A percentile compares a stretch with the other conserved stretches of the same genome.
Conservation (phyloP, 768 basidiomycete species). For the Exsudoporus frostii region DNA sequence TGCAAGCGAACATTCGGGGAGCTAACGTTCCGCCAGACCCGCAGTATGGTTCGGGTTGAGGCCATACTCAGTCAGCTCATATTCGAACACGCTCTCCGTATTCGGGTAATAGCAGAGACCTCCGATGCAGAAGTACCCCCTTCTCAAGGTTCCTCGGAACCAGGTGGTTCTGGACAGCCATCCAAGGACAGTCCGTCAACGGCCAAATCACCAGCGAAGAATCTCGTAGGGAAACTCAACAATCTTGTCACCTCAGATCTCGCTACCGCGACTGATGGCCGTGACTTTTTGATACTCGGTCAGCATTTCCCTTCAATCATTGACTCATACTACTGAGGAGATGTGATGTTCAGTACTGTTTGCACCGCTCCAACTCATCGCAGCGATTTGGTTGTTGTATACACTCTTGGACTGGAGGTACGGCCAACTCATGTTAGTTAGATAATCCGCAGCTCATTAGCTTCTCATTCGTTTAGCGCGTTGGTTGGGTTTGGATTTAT, state of each 20-base stretch:
- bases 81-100: slow-evolving; percentile 2
- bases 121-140: not conserved
- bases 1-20: not conserved
- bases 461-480: not conserved
- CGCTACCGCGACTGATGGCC: not conserved
- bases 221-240: not conserved
- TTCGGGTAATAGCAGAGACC: not conserved
- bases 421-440: not conserved
- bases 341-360: not conserved
- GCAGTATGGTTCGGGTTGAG: not conserved
- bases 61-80: slow-evolving; percentile 1
- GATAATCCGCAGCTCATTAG: not conserved
- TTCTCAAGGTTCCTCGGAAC: not conserved
- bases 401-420: slow-evolving; percentile 3
- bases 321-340: not conserved
- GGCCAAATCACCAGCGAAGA: not conserved
- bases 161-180: not conserved
- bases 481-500: not conserved
- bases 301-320: too few species aligned
- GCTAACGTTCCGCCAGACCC: not conserved
- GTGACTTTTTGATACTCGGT: slow-evolving; percentile 3
- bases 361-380: not conserved
- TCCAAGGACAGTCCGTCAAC: not conserved
- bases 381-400: not conserved
- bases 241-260: slow-evolving; percentile 4